Evolutionary conservation across 176 grass and related monocot genomes (phyloP).

Genomic region (Bromus sterilis): DNA sequence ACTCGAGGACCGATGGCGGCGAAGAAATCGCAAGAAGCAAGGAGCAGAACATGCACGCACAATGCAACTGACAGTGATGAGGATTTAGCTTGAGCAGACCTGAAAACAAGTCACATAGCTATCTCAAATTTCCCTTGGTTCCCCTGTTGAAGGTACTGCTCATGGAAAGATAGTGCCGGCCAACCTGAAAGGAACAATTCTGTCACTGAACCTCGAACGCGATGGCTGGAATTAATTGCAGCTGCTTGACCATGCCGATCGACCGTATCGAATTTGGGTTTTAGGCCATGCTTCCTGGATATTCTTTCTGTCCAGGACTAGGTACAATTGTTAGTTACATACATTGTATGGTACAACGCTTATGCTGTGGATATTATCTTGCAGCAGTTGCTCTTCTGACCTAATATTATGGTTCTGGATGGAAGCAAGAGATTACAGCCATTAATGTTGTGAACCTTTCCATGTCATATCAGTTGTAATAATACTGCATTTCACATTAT

Average conservation of each 20-base stretch:
- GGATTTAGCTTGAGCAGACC: constrained; percentile 13
- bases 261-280: background rate
- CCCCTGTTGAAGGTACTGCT: constrained; percentile 1
- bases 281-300: background rate
- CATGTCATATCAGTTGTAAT: background rate
- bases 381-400: background rate
- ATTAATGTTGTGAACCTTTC: background rate
- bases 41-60: background rate
- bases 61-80: background rate
- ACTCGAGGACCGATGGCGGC: background rate
- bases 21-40: background rate
- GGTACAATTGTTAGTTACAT: background rate
- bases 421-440: background rate
- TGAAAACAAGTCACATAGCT: constrained; percentile 9
- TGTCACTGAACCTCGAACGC: background rate
- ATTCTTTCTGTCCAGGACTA: background rate
- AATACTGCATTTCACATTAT: background rate
- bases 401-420: background rate
- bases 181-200: constrained; percentile 11
- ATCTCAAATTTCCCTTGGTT: background rate
- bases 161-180: background rate
- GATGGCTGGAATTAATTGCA: background rate
- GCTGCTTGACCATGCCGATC: constrained; percentile 4
- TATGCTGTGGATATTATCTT: background rate
- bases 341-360: background rate